A percentile compares a stretch with the other conserved stretches of the same genome.
Conservation (phyloP, 208 protist genomes). For the Crithidia fasciculata region DNA sequence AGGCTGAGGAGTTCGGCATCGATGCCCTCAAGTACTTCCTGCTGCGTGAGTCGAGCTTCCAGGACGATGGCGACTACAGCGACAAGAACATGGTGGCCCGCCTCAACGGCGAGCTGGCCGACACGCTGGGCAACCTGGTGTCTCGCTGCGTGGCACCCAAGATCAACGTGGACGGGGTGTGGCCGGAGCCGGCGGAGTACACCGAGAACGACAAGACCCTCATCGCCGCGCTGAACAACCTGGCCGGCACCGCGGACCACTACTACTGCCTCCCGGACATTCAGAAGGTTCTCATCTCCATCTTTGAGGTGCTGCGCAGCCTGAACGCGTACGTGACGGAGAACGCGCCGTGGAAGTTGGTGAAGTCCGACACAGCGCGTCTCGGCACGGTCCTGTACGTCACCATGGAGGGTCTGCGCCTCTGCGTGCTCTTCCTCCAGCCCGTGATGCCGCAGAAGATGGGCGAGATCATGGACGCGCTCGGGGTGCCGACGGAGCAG, state of each 20-base stretch:
- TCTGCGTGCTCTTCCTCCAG: slow-evolving; percentile 80
- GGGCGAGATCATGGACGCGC: slow-evolving; percentile 81
- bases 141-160: slow-evolving; percentile 84
- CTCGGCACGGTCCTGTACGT: slow-evolving; percentile 91
- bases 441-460: slow-evolving; percentile 88
- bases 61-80: slow-evolving; percentile 96
- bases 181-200: slow-evolving; percentile 74
- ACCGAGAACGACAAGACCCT: slow-evolving; percentile 63
- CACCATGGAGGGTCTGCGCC: slow-evolving; percentile 88
- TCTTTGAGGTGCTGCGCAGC: slow-evolving; percentile 87
- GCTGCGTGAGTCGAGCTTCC: slow-evolving; percentile 93
- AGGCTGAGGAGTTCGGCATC: slow-evolving; percentile 82
- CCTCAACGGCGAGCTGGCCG: slow-evolving; percentile 94
- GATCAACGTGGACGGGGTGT: slow-evolving; percentile 81
- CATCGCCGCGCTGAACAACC: slow-evolving; percentile 62
- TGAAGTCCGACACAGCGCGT: slow-evolving; percentile 77
- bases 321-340: slow-evolving; percentile 93
- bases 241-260: slow-evolving; percentile 81
- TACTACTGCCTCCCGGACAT: slow-evolving; percentile 89
- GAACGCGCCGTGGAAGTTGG: slow-evolving; percentile 93
- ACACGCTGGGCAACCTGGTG: slow-evolving; percentile 94
- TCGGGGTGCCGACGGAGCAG: slow-evolving; percentile 74
- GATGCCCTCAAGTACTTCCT: slow-evolving; percentile 97
- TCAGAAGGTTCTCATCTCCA: slow-evolving; percentile 79
- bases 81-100: slow-evolving; percentile 84